Conservation (phyloP, 176 grass and related monocot genomes). For the Aegilops longissima region DNA sequence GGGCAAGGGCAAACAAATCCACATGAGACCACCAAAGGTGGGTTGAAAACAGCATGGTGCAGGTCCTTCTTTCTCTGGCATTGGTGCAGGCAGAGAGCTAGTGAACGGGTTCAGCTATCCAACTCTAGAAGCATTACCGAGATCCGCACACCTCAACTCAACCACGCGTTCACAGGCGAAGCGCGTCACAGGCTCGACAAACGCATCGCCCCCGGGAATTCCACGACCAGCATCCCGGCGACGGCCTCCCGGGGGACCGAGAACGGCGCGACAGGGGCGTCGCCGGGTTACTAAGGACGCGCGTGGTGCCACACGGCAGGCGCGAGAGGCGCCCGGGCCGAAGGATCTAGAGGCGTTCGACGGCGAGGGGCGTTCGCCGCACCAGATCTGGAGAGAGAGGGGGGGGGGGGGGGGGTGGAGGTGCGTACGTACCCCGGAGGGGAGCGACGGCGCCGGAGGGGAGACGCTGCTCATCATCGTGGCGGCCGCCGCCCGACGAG, state of each 20-base stretch:
- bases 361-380: neutral
- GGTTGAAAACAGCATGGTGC: neutral
- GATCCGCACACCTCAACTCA: neutral
- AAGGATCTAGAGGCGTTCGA: neutral
- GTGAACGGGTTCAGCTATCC: neutral
- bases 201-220: neutral
- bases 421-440: constrained; percentile 22
- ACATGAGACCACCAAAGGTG: neutral
- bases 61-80: neutral
- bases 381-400: constrained; percentile 28
- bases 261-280: neutral
- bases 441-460: constrained; percentile 27
- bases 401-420: neutral
- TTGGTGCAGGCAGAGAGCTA: neutral
- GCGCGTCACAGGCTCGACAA: neutral
- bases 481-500: neutral
- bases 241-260: neutral
- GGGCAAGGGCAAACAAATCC: neutral
- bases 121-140: neutral
- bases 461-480: constrained; percentile 44
- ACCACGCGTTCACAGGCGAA: neutral
- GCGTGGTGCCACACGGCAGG: neutral
- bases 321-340: neutral
- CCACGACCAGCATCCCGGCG: neutral
- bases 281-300: neutral